These are phyloP conservation scores for Cyclaneusma minus DNA, from an alignment of 2,329 filamentous ascomycete species.

Conservation along the genomic window DNA sequence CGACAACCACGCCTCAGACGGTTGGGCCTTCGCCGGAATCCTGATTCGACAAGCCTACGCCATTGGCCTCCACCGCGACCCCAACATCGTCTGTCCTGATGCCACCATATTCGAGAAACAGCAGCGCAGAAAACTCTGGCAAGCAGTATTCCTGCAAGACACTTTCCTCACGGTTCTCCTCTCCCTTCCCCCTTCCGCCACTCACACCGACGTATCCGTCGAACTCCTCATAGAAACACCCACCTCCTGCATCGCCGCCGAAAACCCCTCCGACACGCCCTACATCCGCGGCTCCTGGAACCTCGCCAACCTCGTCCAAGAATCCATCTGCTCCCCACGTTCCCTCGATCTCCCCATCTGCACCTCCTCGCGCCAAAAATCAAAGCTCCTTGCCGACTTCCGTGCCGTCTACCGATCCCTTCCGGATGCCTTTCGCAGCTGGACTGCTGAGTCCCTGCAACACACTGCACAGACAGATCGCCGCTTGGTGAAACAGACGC, in stretches of 20 bases:
- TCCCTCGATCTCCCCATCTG: conserved; percentile 61
- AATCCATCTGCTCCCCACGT: conserved; percentile 59
- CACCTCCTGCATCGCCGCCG: conserved; percentile 35
- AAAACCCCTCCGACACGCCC: conserved; percentile 48
- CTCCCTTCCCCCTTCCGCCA: conserved; percentile 62
- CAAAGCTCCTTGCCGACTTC: conserved; percentile 54
- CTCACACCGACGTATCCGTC: conserved; percentile 64
- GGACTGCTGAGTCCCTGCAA: conserved; percentile 44
- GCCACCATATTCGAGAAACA: conserved; percentile 61
- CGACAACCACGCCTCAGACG: conserved; percentile 70
- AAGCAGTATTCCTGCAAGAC: conserved; percentile 66
- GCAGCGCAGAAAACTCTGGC: conserved; percentile 66
- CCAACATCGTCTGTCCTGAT: conserved; percentile 54
- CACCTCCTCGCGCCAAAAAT: conserved; percentile 51
- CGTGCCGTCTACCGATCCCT: conserved; percentile 58
- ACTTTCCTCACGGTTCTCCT: conserved; percentile 68
- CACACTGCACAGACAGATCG: conserved; percentile 38
- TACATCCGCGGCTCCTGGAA: conserved; percentile 66
- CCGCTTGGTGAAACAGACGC: conserved; percentile 54
- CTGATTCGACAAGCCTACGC: conserved; percentile 66
- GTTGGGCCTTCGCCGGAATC: conserved; percentile 69
- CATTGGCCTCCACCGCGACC: conserved; percentile 67
- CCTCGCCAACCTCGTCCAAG: conserved; percentile 62
- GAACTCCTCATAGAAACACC: conserved; percentile 56
- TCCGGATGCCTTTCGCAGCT: conserved; percentile 53